Base-by-base conservation (phyloP, 306 rosid species). In the Corylus americana region DNA sequence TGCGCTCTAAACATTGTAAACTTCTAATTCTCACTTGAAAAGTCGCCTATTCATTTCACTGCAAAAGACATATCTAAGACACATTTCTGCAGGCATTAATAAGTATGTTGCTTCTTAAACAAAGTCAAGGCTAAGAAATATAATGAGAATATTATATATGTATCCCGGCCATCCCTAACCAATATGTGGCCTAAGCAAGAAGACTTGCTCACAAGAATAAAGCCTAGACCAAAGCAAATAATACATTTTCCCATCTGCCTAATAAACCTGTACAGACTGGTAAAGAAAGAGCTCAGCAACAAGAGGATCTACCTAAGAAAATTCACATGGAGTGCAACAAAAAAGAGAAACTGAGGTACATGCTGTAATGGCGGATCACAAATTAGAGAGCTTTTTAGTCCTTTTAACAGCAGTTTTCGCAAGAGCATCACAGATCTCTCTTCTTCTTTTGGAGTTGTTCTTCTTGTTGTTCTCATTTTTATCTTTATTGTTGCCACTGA, bases 391-490 rank as follows among this genome's bases (percentile, higher is more conserved):
- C 73, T 87, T 93, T 86, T 86, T 87, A 73, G 83, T 79, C 77
- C 82, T 78, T 79, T 82, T 85, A 22, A 68, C 54, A 45, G 74
- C 80, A 68, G 85, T 63, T 80, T 86, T 76, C 57, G 80, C 85
- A 73, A 81, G 66, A 9, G 87, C 81, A 31, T 85, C 90, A 85
- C 80, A 68, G 2, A 80, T 37, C 48, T 88, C 86, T 79, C 89
- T 85, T 54, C 78, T 83, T 80, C 88, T 78, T 74, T 87, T 92
- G 49, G 84, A 59, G 85, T 70, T 58, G 69, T 74, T 80, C 86
- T 74, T 80, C 86, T 84, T 82, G 71, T 70, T 84, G 76, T 87
- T 80, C 50, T 87, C 85, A 14, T 27, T 76, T 37, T 53, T 84
- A 29, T 67, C 63, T 17, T 73, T 63, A 18, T 85, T 70, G 80